Evolutionary conservation across 2,329 filamentous ascomycete species (phyloP), one percentile per base, ranked within the genome.

Genomic region (Hymenoscyphus fraxineus): DNA sequence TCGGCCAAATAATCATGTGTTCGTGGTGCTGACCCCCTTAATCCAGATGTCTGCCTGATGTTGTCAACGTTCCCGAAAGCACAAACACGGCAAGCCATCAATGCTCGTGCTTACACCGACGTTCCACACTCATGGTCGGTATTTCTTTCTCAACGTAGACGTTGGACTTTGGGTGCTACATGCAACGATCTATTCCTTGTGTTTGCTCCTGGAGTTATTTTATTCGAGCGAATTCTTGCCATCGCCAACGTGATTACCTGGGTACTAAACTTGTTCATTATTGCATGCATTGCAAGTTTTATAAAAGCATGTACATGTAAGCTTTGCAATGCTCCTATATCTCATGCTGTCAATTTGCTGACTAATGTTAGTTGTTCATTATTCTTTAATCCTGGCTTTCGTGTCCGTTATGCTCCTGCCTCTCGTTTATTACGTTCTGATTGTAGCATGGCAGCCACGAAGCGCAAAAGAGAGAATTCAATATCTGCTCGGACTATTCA

Each of bases 131-230:
- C 70, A 44, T 78, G 79, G 76, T 77, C 76, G 32, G 80, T 83
- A 0, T 83, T 82, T 59, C 70, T 82, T 32, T 81, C 79, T 4
- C 80, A 82, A 71, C 77, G 80, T 6, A 80, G 81, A 71, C 77
- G 80, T 0, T 82, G 81, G 80, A 79, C 80, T 0, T 70, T 83
- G 10, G 80, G 80, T 0, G 80, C 79, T 41, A 81, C 80, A 35
- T 78, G 78, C 4, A 82, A 82, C 67, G 80, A 83, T 69, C 77
- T 82, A 32, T 77, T 81, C 70, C 78, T 82, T 74, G 76, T 81
- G n/a, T 77, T 79, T 61, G 75, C 79, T 0, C 76, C 76, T 1
- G 77, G 79, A 0, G 79, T 78, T 58, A 75, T 78, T 10, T 70
- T 75, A 58, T 77, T 82, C 22, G 80, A 82, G 69, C 71, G 80